These are phyloP conservation scores for Agrocybe chaxingu DNA, from an alignment of 768 basidiomycete genomes.

Conservation along the genomic window DNA sequence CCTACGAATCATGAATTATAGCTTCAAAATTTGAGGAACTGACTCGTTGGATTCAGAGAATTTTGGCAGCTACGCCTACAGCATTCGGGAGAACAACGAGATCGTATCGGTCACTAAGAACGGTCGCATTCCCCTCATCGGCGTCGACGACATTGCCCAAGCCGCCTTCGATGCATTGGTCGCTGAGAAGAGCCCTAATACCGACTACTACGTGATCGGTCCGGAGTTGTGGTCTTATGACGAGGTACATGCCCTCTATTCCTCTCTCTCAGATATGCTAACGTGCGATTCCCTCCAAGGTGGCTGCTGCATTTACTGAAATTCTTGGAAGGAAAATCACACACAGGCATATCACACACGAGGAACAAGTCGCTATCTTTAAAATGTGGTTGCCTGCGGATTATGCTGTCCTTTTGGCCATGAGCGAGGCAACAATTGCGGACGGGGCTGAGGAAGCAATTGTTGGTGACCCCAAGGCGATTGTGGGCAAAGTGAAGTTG, in stretches of 20 bases:
- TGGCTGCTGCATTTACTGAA: conserved; percentile 10
- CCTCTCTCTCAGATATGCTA: no score
- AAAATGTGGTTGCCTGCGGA: no score
- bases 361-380: no score
- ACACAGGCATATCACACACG: no score
- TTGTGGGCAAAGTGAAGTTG: conserved; percentile 8
- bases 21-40: background rate
- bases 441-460: no score
- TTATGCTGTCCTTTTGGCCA: no score
- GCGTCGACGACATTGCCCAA: conserved; percentile 23
- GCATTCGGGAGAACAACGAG: conserved; percentile 8
- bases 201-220: conserved; percentile 1
- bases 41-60: background rate
- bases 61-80: background rate
- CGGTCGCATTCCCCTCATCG: conserved; percentile 17
- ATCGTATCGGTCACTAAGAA: conserved; percentile 15
- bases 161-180: conserved; percentile 20
- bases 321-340: no score
- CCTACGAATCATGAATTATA: conserved; percentile 9
- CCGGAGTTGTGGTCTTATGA: conserved; percentile 7
- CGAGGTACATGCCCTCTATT: background rate
- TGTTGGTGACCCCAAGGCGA: no score
- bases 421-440: no score
- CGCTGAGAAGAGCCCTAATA: conserved; percentile 9
- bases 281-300: background rate